Evolutionary conservation across 805 yeast genomes (phyloP), one percentile per base, ranked within the genome.

Genomic region (Metschnikowia hibisci): DNA sequence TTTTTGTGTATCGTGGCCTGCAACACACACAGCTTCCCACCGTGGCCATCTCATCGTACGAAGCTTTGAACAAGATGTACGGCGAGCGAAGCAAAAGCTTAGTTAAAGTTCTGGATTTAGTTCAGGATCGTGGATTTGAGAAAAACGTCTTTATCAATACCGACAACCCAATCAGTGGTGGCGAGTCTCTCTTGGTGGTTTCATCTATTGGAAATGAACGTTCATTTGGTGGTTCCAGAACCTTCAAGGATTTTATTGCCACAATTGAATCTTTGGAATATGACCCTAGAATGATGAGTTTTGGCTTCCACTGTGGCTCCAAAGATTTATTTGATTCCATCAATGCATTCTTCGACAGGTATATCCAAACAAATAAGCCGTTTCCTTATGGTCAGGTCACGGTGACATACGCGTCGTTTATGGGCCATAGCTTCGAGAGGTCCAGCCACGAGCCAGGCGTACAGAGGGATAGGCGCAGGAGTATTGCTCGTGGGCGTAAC

Each of bases 401-500:
- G 6, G 22, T 52, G 18, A 26, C 50, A 5, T 35, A 43, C 23
- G 54, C 54, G 4, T 41, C 45, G 8, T 52, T 50, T 39, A 44
- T 52, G 28, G 47, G 43, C 12, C 32, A 32, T 12, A 30, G 36
- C 14, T 50, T 50, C 37, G 41, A 34, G 12, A 18, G 42, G 13
- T 47, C 51, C 7, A 47, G 44, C 6, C 51, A 48, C 38, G 11
- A 18, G 2, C 41, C 38, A 4, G 39, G 39, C 7, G 50, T 66
- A 7, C 74, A 71, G 49, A 50, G 69, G 41, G 43, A 49, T 14
- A 54, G 74, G 28, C 53, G 74, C 22, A 51, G 71, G 39, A 51
- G 57, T 16, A 64, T 68, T 23, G 73, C 73, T 13, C 51, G 64
- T 26, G 54, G 65, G 8, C 54, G 74, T 44, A 69, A 69, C 52